phyloP scores from a whole-genome alignment of 176 grass and related monocot species.

The Triticum urartu region DNA sequence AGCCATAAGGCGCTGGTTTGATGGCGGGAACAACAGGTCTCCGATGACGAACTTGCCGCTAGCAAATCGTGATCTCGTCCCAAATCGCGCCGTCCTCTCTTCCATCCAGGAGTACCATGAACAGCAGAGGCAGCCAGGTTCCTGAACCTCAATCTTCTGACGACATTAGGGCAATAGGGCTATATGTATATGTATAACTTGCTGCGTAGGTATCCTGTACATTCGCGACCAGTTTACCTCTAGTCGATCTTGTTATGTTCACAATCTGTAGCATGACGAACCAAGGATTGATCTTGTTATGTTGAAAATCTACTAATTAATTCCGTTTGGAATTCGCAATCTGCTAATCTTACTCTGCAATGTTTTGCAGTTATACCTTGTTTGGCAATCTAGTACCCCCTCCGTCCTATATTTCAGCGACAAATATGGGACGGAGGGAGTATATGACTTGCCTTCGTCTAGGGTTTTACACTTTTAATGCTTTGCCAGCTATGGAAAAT shows the following conservation, averaged over 20 bases:
- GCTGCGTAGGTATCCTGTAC: too few species aligned
- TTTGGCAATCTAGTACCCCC: too few species aligned
- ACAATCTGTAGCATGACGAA: background rate
- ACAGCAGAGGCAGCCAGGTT: background rate
- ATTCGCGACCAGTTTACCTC: background rate
- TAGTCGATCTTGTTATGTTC: background rate
- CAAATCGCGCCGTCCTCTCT: constrained; percentile 35
- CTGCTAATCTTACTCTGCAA: too few species aligned
- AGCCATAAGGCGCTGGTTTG: constrained; percentile 42
- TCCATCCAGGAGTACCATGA: constrained; percentile 37
- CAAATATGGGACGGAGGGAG: too few species aligned
- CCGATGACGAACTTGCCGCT: constrained; percentile 49
- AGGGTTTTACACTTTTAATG: too few species aligned
- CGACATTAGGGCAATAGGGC: background rate
- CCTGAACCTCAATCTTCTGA: background rate
- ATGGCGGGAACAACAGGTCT: constrained; percentile 28
- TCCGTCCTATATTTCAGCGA: too few species aligned
- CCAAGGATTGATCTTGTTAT: too few species aligned
- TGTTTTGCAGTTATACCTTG: too few species aligned
- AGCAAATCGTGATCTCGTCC: constrained; percentile 19
- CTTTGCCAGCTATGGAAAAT: too few species aligned
- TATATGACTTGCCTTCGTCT: too few species aligned
- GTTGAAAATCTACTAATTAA: too few species aligned
- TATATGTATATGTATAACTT: background rate
- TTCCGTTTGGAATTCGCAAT: too few species aligned